phyloP scores from a whole-genome alignment of 805 yeast species.

The Starmerella sp. region DNA sequence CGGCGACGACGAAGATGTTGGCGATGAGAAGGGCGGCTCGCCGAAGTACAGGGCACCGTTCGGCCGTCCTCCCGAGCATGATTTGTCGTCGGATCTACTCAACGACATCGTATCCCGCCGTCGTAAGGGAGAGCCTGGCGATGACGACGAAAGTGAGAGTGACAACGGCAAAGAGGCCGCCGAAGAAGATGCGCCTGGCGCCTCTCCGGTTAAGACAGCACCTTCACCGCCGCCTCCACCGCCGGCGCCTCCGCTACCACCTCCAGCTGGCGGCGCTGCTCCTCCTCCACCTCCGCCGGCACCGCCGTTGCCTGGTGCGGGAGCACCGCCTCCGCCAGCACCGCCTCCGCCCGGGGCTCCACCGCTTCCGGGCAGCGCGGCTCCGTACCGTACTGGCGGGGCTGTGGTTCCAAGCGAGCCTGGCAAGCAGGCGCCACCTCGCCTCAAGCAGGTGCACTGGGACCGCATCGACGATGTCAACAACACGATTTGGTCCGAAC shows the following conservation, averaged over 20 bases:
- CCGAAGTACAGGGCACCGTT: background rate
- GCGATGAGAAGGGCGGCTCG: background rate
- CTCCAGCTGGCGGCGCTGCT: constrained; percentile 17
- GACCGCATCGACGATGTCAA: constrained; percentile 78
- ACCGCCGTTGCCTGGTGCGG: constrained; percentile 27
- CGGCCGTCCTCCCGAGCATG: constrained; percentile 2
- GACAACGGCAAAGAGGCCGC: background rate
- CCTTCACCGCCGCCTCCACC: background rate
- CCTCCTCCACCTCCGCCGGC: constrained; percentile 21
- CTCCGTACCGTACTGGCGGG: constrained; percentile 21
- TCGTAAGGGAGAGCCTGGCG: background rate
- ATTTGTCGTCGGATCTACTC: constrained; percentile 11
- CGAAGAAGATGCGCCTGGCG: constrained; percentile 1
- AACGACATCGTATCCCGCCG: constrained; percentile 11
- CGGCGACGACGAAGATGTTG: background rate
- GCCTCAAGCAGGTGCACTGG: constrained; percentile 94
- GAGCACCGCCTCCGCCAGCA: constrained; percentile 23
- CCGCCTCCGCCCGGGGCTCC: constrained; percentile 27
- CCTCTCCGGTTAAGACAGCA: background rate
- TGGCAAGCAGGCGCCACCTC: constrained; percentile 4
- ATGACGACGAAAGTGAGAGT: background rate
- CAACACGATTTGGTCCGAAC: constrained; percentile 68
- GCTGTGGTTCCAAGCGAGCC: background rate
- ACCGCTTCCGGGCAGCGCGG: constrained; percentile 24
- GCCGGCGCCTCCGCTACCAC: constrained; percentile 18